Conservation (phyloP, 768 basidiomycete species). For the Rhodosporidiobolus sp. region DNA sequence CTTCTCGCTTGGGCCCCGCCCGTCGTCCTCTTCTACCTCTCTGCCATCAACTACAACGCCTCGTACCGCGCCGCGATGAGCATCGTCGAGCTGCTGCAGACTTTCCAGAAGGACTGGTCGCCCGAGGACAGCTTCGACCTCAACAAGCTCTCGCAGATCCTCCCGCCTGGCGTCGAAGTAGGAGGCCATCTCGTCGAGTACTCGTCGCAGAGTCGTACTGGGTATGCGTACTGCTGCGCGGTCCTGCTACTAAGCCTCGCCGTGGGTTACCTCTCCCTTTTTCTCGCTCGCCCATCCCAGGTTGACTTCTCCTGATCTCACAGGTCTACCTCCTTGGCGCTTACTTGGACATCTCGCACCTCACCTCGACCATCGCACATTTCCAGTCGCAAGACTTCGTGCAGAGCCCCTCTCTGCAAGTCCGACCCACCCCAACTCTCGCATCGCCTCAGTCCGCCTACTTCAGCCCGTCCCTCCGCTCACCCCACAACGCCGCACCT, state of each 20-base stretch:
- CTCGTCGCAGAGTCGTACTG: not conserved
- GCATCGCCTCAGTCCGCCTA: too few relatives aligned
- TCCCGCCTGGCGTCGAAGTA: constrained; percentile 1
- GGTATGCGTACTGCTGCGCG: not conserved
- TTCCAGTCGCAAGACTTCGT: too few relatives aligned
- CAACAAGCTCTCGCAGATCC: not conserved
- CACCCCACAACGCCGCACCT: too few relatives aligned
- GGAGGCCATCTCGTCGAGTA: not conserved
- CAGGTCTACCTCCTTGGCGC: constrained; percentile 30
- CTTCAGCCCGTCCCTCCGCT: too few relatives aligned
- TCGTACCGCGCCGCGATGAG: not conserved
- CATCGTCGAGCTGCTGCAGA: not conserved
- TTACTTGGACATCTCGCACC: constrained; percentile 11
- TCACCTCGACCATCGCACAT: not conserved
- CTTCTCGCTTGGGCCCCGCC: constrained; percentile 20
- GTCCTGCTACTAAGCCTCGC: constrained; percentile 4
- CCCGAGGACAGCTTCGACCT: constrained; percentile 7
- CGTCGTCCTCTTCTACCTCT: not conserved
- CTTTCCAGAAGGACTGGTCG: not conserved
- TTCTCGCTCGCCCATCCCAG: not conserved
- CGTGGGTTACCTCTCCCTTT: constrained; percentile 2
- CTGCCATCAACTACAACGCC: constrained; percentile 1
- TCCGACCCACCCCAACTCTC: too few relatives aligned
- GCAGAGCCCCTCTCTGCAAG: too few relatives aligned
- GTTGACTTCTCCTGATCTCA: too few relatives aligned